Conservation (phyloP, 805 yeast genomes). For the Yarrowia divulgata region DNA sequence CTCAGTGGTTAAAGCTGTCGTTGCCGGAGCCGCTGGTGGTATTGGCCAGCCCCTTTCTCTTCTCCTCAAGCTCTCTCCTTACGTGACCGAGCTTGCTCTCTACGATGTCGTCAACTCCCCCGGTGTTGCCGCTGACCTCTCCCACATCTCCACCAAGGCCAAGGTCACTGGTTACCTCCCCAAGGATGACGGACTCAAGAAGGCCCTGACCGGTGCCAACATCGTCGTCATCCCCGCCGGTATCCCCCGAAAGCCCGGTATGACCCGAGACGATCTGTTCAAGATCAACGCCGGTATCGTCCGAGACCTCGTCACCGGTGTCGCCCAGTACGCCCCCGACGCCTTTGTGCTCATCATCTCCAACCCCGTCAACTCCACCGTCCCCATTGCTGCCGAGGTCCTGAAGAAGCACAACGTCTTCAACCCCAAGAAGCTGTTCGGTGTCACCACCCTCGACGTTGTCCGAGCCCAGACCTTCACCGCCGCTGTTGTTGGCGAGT, state of each 20-base stretch:
- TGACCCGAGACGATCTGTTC: slow-evolving; percentile 97
- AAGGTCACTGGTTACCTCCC: slow-evolving; percentile 88
- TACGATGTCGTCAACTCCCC: slow-evolving; percentile 92
- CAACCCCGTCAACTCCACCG: slow-evolving; percentile 97
- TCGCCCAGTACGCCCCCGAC: slow-evolving; percentile 81
- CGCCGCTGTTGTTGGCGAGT: slow-evolving; percentile 69
- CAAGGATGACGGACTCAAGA: slow-evolving; percentile 68
- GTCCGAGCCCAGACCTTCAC: slow-evolving; percentile 87
- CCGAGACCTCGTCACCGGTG: slow-evolving; percentile 86
- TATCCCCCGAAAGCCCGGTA: slow-evolving; percentile 98
- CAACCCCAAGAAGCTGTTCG: slow-evolving; percentile 90
- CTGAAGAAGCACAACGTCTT: slow-evolving; percentile 83
- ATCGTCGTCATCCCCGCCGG: slow-evolving; percentile 96
- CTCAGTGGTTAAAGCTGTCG: slow-evolving; percentile 68
- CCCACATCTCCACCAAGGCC: slow-evolving; percentile 93
- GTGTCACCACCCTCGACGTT: slow-evolving; percentile 94
- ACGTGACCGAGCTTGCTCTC: slow-evolving; percentile 83
- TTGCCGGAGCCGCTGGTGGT: slow-evolving; percentile 96
- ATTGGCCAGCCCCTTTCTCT: slow-evolving; percentile 90
- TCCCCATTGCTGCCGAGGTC: slow-evolving; percentile 94
- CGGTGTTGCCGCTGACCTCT: slow-evolving; percentile 96
- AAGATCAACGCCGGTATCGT: slow-evolving; percentile 96
- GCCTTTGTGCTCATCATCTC: slow-evolving; percentile 85
- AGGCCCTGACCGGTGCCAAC: slow-evolving; percentile 73
- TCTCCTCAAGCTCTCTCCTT: slow-evolving; percentile 83